Base-by-base conservation (phyloP, 192 early-diverging fungal species). In the Entomortierella chlamydospora region DNA sequence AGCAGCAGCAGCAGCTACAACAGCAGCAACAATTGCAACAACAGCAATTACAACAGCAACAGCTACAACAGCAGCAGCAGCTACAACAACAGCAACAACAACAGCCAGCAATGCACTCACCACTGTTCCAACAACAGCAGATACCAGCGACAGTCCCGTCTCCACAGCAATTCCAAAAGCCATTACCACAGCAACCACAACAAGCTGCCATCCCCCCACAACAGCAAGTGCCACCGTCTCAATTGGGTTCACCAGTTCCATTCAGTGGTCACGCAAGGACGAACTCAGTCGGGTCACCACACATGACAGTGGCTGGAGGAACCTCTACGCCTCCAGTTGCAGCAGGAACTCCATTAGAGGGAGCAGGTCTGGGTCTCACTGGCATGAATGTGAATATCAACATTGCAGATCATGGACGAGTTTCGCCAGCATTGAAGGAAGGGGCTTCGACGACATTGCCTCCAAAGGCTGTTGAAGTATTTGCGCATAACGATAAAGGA, bases 401-500 rank as follows among this genome's bases (percentile, higher is more conserved):
- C 37, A 49, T 42, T 50, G 61, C 67, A 47, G 76, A 70, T 22
- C 76, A 66, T 41, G 68, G 76, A 55, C 68, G 63, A n/a, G 13
- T 74, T 20, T 49, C 72, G 4, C 63, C 72, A 9, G 63, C 57
- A 37, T 10, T 66, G 22, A 76, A 47, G 33, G 60, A 77, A 13
- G 61, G 53, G 13, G 57, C 31, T 18, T 3, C 59, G 18, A 49
- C 51, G 18, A 26, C 47, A 18, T 33, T 77, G 20, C 26, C 59
- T 13, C 59, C 73, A 30, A 68, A 57, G 47, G 51, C 66, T 18
- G 51, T 70, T 8, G 70, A 71, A 20, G 30, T 72, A 45, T 77
- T 84, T 72, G 64, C 55, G 3, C 69, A 76, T 58, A 78, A 78
- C 33, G 73, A 77, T 26, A 69, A 73, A 39, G 73, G 73, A 0